phyloP scores from a whole-genome alignment of 2,329 filamentous ascomycete genomes.

The Pseudogymnoascus destructans region DNA sequence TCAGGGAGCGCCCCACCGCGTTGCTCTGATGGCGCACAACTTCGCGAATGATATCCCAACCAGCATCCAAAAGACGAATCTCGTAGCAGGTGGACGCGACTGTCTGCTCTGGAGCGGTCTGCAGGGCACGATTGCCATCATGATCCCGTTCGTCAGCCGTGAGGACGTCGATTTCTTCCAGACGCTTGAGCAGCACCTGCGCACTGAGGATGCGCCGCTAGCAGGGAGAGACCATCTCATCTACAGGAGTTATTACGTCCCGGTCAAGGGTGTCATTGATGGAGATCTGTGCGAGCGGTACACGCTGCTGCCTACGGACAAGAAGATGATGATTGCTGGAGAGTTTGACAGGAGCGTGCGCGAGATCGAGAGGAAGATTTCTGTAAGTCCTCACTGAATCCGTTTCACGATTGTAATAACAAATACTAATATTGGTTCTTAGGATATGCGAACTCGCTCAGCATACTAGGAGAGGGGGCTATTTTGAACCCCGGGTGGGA shows the following conservation, averaged over 20 bases:
- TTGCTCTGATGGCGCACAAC: conserved; percentile 77
- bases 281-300: conserved; percentile 93
- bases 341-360: conserved; percentile 82
- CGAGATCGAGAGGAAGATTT: conserved; percentile 94
- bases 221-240: conserved; percentile 91
- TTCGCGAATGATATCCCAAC: conserved; percentile 88
- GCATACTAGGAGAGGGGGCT: conserved; percentile 30
- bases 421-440: conserved; percentile 13
- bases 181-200: conserved; percentile 75
- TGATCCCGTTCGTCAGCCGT: conserved; percentile 81
- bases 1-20: conserved; percentile 72
- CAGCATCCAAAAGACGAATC: conserved; percentile 73
- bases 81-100: conserved; percentile 85
- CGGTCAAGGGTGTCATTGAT: conserved; percentile 92
- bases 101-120: conserved; percentile 87
- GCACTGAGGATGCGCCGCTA: conserved; percentile 73
- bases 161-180: conserved; percentile 98
- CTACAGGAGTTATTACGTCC: conserved; percentile 90
- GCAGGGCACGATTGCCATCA: conserved; percentile 84
- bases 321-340: conserved; percentile 88
- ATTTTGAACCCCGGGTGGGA: not conserved
- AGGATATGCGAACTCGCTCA: conserved; percentile 45
- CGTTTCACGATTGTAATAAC: conserved; percentile 8
- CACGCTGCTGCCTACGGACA: conserved; percentile 68
- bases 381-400: conserved; percentile 32